Evolutionary conservation across 2,329 filamentous ascomycete species (phyloP), one percentile per base, ranked within the genome.

Genomic region (Aureobasidium sp.): DNA sequence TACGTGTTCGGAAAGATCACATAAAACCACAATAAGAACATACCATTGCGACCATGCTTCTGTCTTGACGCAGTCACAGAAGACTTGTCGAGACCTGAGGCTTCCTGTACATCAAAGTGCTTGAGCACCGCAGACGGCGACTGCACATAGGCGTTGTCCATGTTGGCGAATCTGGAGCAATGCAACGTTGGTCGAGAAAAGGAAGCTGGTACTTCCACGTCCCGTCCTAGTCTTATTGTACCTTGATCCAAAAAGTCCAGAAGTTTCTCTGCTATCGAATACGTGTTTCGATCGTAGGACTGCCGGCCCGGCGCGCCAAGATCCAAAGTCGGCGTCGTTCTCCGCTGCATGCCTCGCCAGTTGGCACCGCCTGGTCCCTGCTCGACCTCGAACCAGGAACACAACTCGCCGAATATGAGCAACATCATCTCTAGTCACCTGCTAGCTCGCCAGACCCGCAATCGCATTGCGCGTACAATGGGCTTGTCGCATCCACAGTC

Each of bases 31-130:
- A 25, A 45, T 11, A 7, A 31, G 1, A 33, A 13, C 68, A 40
- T 67, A 73, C 71, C 70, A 67, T 74, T 74, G 54, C 64, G 68
- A 59, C 72, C 72, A 63, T 74, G 67, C 64, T 72, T 71, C 61
- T 68, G 60, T 59, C 70, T 65, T 35, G 68, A 65, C 4, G 64
- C 65, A 35, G 64, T 63, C 3, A 73, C 70, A 1, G 65, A 61
- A n/a, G 65, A 64, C n/a, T 69, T 65, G 21, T 69, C 67, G 15
- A 74, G 67, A 33, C 72, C 72, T 23, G 57, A 57, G 25, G 67
- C 62, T 62, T 73, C 71, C 5, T 68, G 64, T 47, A 73, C 70
- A 58, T 68, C 65, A 64, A 74, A 74, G 54, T 74, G 67, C 62
- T 67, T 63, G n/a, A 74, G 67, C 53, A 73, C 70, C 43, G 73